A percentile compares a stretch with the other conserved stretches of the same genome.
These are phyloP conservation scores for Sordaria brevicollis DNA, from an alignment of 495 filamentous ascomycete species.

Conservation along the genomic window DNA sequence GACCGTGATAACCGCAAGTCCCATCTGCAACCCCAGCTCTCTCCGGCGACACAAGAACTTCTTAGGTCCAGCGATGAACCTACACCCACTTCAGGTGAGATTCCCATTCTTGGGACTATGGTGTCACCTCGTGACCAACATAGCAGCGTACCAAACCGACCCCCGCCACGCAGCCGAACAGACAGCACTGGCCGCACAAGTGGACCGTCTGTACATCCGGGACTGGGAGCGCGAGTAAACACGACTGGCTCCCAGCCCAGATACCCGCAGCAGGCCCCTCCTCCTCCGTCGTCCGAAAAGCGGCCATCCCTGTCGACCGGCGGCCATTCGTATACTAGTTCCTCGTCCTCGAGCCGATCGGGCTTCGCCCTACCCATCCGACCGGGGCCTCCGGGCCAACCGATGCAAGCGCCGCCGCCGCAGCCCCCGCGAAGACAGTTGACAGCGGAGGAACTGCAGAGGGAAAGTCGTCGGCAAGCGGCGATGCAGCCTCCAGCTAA, in stretches of 20 bases:
- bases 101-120: constrained; percentile 48
- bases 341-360: neutral
- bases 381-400: constrained; percentile 32
- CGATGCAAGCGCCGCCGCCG: constrained; percentile 34
- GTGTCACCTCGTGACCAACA: constrained; percentile 28
- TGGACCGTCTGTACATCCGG: constrained; percentile 37
- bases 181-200: constrained; percentile 32
- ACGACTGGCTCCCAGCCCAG: constrained; percentile 35
- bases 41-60: constrained; percentile 46
- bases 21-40: constrained; percentile 63
- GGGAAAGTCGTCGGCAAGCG: constrained; percentile 21
- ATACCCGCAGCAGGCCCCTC: constrained; percentile 14
- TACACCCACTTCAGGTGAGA: constrained; percentile 55
- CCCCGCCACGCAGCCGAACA: constrained; percentile 31
- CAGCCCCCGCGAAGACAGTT: constrained; percentile 34
- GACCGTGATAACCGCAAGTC: constrained; percentile 85
- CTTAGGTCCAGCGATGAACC: constrained; percentile 45
- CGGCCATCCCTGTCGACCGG: neutral
- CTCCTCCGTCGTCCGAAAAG: constrained; percentile 12
- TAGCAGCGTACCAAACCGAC: constrained; percentile 29
- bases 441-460: constrained; percentile 8
- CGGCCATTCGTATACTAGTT: neutral
- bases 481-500: constrained; percentile 29
- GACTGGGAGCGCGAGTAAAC: constrained; percentile 37
- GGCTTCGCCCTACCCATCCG: constrained; percentile 39